Conservation (phyloP, 1,284 basidiomycete genomes). For the Apiotrichum brassicae region DNA sequence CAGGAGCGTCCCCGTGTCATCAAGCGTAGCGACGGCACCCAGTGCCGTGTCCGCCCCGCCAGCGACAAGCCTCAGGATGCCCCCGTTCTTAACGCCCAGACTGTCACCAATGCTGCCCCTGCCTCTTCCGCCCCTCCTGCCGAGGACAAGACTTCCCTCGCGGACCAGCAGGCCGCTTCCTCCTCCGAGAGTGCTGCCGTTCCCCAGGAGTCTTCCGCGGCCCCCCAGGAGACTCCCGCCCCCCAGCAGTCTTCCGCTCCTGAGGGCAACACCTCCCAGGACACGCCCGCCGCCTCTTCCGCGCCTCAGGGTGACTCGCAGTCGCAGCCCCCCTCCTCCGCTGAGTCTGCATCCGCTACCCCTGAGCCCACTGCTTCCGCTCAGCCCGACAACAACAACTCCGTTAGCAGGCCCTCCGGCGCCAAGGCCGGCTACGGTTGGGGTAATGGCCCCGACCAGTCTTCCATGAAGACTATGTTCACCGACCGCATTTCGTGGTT, state of each 20-base stretch:
- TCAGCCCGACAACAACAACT: too few relatives aligned
- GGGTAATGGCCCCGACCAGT: too few relatives aligned
- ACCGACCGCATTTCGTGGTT: conserved; percentile 28
- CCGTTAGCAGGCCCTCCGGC: background rate
- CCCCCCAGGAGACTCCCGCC: too few relatives aligned
- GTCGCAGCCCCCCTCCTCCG: conserved; percentile 5
- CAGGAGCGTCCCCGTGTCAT: conserved; percentile 1
- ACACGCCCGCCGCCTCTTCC: conserved; percentile 18
- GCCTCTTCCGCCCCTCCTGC: conserved; percentile 1
- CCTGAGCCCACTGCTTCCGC: too few relatives aligned
- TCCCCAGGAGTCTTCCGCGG: too few relatives aligned
- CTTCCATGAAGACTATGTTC: conserved; percentile 49
- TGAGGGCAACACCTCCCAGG: too few relatives aligned
- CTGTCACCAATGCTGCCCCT: background rate
- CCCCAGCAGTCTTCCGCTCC: too few relatives aligned
- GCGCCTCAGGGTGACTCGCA: too few relatives aligned
- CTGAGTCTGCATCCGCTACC: too few relatives aligned
- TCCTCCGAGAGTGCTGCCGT: too few relatives aligned
- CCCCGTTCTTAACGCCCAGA: background rate
- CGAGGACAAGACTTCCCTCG: too few relatives aligned
- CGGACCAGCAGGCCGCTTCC: background rate
- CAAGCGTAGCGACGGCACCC: conserved; percentile 31
- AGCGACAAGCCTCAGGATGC: conserved; percentile 14
- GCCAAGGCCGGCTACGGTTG: conserved; percentile 60
- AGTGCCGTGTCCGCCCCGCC: conserved; percentile 37